Conservation (phyloP, 169 alveolate species). For the Plasmodium blacklocki region DNA sequence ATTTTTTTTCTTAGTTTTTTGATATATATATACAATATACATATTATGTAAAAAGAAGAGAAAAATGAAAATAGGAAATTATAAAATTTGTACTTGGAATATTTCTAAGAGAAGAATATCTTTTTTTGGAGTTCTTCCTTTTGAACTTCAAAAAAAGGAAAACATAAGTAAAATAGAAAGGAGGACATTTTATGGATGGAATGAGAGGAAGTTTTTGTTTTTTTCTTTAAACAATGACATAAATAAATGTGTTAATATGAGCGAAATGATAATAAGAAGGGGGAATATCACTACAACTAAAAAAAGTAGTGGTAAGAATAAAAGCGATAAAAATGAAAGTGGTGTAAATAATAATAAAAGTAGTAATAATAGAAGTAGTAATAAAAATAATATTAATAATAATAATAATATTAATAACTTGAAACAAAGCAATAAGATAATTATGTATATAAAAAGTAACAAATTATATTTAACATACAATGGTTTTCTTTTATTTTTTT, state of each 20-base stretch:
- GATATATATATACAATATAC: neutral
- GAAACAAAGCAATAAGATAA: neutral
- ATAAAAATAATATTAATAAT: too few relatives aligned
- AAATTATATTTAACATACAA: slow-evolving; percentile 45
- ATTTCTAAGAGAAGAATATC: slow-evolving; percentile 5
- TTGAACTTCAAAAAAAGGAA: slow-evolving; percentile 1
- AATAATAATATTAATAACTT: neutral
- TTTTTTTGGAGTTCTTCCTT: neutral
- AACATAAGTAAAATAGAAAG: neutral
- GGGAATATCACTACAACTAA: too few relatives aligned
- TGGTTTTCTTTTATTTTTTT: slow-evolving; percentile 14
- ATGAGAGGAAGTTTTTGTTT: neutral
- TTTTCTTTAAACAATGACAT: neutral
- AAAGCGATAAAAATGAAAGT: too few relatives aligned
- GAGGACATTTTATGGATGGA: neutral
- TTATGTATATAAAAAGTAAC: neutral
- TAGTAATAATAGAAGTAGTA: too few relatives aligned
- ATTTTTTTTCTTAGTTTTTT: neutral
- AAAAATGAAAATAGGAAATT: slow-evolving; percentile 14
- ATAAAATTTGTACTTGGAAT: slow-evolving; percentile 5
- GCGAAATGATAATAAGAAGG: neutral
- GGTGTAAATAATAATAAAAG: too few relatives aligned
- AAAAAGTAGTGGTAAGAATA: too few relatives aligned
- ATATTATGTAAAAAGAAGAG: neutral
- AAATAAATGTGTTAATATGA: neutral